Evolutionary conservation across 306 rosid genomes (phyloP), one percentile per base, ranked within the genome.

Genomic region (Gleditsia sinensis): DNA sequence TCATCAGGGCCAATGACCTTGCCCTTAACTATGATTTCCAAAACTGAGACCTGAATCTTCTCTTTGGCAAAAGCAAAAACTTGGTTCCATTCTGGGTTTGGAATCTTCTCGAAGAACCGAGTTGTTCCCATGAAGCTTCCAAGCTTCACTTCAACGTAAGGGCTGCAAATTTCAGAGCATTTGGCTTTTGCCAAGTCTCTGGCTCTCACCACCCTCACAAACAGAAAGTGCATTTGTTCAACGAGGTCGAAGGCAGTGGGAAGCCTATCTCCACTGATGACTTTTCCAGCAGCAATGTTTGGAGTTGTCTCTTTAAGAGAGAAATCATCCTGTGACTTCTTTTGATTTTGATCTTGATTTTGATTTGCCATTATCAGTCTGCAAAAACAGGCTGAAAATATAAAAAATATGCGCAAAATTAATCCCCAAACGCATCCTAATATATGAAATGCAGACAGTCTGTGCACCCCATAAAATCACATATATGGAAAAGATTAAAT

Each of bases 211-310:
- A 83, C 81, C 28, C 81, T 78, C 10, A 70, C 86, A n/a, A 69
- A 83, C 20, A 79, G 67, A 32, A 83, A 83, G 6, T 61, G 68
- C 86, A 83, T 83, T 37, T 75, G 56, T 50, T 83, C 86, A 0
- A 83, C 83, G 2, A 83, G 83, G 61, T 75, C 83, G 4, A 72
- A 78, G n/a, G 86, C 30, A 0, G 80, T 60, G 1, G 48, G 56
- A 12, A 72, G 40, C 71, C 62, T 60, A 19, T 61, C 78, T 5
- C 82, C 76, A 3, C 53, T 74, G 0, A 59, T 48, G 45, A 73
- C 53, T 70, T 59, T 78, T 25, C 73, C 70, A 7, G 81, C 83
- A 55, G 37, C 76, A 45, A 83, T 83, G 62, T 83, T 83, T 42
- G 86, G 86, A 24, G 74, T 36, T 13, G 78, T 83, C 40, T 75